Percentiles rank a stretch among this genome's conserved stretches.
Conservation (phyloP, 192 early-diverging fungal genomes). For the Backusella luteola region DNA sequence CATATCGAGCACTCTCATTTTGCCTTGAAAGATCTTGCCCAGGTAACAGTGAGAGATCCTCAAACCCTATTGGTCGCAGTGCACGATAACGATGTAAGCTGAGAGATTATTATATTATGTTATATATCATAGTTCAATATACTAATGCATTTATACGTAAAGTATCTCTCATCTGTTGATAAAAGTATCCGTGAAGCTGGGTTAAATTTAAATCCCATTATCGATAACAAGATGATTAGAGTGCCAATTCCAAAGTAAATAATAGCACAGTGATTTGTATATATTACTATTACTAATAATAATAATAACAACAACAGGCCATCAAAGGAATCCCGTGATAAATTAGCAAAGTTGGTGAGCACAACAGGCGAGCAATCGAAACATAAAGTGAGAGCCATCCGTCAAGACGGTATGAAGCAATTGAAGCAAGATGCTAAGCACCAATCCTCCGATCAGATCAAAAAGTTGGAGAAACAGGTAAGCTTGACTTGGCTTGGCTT, state of each 20-base stretch:
- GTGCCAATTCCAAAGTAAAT: constrained; percentile 81
- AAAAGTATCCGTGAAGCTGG: constrained; percentile 75
- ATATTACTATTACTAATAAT: not conserved
- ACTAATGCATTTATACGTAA: not conserved
- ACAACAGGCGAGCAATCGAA: constrained; percentile 67
- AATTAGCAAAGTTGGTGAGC: constrained; percentile 61
- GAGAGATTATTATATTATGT: too few species aligned
- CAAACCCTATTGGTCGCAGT: constrained; percentile 78
- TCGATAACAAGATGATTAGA: constrained; percentile 64
- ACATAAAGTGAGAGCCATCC: constrained; percentile 60
- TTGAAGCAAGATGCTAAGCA: constrained; percentile 63
- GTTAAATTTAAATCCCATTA: constrained; percentile 77
- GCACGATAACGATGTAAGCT: constrained; percentile 66
- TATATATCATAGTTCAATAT: too few species aligned
- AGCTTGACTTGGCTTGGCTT: not conserved
- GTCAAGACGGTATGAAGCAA: constrained; percentile 74
- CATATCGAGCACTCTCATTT: constrained; percentile 53
- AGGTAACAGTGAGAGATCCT: constrained; percentile 80
- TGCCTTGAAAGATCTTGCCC: constrained; percentile 64
- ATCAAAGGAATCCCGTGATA: constrained; percentile 74
- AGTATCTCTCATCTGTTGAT: constrained; percentile 56
- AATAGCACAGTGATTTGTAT: not conserved
- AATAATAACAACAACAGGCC: constrained; percentile 31
- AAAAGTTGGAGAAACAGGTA: constrained; percentile 58
- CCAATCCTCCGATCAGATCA: constrained; percentile 53